phyloP scores from a whole-genome alignment of 495 filamentous ascomycete species.

The Hypoxylon fuscum region DNA sequence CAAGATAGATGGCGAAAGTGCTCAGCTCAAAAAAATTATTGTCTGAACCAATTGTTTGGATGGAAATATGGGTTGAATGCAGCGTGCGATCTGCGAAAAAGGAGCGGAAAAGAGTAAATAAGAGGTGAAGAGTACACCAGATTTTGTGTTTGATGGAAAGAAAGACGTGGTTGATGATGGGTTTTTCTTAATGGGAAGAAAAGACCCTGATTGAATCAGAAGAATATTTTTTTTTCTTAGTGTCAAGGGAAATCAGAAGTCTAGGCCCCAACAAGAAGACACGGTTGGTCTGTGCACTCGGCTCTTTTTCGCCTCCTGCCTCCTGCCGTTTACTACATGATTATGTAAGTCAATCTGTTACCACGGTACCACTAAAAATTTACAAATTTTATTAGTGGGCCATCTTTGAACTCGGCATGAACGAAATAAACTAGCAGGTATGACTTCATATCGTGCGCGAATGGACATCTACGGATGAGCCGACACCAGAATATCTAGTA shows the following conservation, averaged over 20 bases:
- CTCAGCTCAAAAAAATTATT: conserved; percentile 37
- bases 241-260: conserved; percentile 26
- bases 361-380: too few species aligned
- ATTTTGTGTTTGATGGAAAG: conserved; percentile 25
- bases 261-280: conserved; percentile 23
- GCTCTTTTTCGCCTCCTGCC: conserved; percentile 17
- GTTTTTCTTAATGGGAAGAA: conserved; percentile 35
- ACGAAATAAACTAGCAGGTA: too few species aligned
- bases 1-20: conserved; percentile 27
- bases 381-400: too few species aligned
- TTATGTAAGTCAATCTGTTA: too few species aligned
- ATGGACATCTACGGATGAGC: too few species aligned
- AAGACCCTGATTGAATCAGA: conserved; percentile 26
- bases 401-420: too few species aligned
- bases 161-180: conserved; percentile 30
- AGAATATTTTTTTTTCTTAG: conserved; percentile 35
- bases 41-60: conserved; percentile 36
- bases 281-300: conserved; percentile 14
- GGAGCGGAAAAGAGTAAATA: conserved; percentile 36
- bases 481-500: too few species aligned
- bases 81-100: conserved; percentile 39
- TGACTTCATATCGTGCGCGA: too few species aligned
- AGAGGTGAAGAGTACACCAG: conserved; percentile 15
- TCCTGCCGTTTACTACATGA: neutral
- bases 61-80: conserved; percentile 29